Conservation (phyloP, 2,329 filamentous ascomycete species). For the Ophiostoma sp. region DNA sequence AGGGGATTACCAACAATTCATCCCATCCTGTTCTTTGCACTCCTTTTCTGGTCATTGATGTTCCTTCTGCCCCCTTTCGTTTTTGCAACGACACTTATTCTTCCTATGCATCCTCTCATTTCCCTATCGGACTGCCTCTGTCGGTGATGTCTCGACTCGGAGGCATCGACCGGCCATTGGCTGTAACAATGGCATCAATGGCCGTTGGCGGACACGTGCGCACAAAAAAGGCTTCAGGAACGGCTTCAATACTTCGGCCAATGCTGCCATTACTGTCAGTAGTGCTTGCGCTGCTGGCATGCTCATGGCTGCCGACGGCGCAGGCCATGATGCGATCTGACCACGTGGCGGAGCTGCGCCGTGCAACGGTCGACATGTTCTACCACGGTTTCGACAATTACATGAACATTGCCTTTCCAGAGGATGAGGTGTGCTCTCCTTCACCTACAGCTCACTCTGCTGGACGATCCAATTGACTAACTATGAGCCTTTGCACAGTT, state of each 20-base stretch:
- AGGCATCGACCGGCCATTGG: conserved; percentile 30
- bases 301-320: conserved; percentile 43
- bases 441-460: too few species aligned
- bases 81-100: background rate
- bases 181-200: background rate
- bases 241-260: background rate
- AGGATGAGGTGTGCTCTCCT: conserved; percentile 68
- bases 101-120: conserved; percentile 38
- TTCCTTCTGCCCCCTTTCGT: background rate
- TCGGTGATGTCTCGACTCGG: conserved; percentile 45
- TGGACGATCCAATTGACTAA: background rate
- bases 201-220: conserved; percentile 7
- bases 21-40: background rate
- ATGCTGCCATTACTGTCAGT: background rate
- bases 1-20: conserved; percentile 1
- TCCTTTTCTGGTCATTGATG: background rate
- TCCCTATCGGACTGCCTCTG: conserved; percentile 32
- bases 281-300: conserved; percentile 37
- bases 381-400: conserved; percentile 97
- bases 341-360: conserved; percentile 56
- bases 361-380: conserved; percentile 75
- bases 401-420: conserved; percentile 89
- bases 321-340: conserved; percentile 62
- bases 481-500: conserved; percentile 52
- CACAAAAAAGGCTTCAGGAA: background rate